Evolutionary conservation across 2,329 filamentous ascomycete species (phyloP).

Genomic region (Ophiostoma sp.): DNA sequence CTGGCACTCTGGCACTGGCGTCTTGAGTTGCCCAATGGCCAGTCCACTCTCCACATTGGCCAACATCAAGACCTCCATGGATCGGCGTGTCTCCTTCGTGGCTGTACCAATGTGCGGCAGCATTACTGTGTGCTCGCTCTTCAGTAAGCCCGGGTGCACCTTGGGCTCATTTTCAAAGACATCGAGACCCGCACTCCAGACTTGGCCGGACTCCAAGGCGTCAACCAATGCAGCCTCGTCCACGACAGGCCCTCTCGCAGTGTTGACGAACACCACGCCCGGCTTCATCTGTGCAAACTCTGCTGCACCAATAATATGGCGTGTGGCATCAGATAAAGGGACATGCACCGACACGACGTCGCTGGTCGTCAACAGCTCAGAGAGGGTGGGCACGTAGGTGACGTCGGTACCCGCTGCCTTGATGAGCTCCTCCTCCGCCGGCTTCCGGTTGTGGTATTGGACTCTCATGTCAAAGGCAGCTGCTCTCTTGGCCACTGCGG

Average conservation of each 20-base stretch:
- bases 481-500: constrained; percentile 33
- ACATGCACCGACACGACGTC: constrained; percentile 55
- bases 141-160: constrained; percentile 69
- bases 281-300: constrained; percentile 50
- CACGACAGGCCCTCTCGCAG: constrained; percentile 53
- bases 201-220: constrained; percentile 46
- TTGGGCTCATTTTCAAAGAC: constrained; percentile 56
- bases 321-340: constrained; percentile 41
- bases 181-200: constrained; percentile 51
- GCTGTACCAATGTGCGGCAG: constrained; percentile 85
- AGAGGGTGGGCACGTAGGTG: constrained; percentile 27
- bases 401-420: constrained; percentile 40
- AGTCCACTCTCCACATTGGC: constrained; percentile 32
- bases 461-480: constrained; percentile 56
- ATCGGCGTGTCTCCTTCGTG: constrained; percentile 59
- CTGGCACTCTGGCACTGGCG: constrained; percentile 24
- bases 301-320: constrained; percentile 44
- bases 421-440: constrained; percentile 45
- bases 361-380: constrained; percentile 46
- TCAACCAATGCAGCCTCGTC: constrained; percentile 51
- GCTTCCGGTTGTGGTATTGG: constrained; percentile 56
- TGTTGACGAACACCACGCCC: constrained; percentile 54
- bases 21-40: background rate
- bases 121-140: constrained; percentile 70
- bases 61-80: constrained; percentile 20